A percentile compares a stretch with the other conserved stretches of the same genome.
These are phyloP conservation scores for Grosmannia serpens DNA, from an alignment of 2,329 filamentous ascomycete genomes.

Conservation along the genomic window DNA sequence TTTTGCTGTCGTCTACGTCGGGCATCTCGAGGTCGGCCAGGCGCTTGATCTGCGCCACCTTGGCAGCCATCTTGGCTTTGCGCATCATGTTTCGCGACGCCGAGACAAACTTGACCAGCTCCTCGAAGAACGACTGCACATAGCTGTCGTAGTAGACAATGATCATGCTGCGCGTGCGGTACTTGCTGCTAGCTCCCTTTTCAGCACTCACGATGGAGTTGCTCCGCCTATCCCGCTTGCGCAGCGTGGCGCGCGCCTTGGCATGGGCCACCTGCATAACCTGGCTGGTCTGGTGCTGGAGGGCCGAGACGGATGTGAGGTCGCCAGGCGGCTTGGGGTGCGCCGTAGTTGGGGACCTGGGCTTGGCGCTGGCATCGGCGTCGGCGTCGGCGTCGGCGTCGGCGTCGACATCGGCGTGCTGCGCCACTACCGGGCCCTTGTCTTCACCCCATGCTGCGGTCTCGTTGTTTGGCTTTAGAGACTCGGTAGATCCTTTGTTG, in stretches of 20 bases:
- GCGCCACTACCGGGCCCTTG: background rate
- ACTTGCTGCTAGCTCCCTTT: conserved; percentile 39
- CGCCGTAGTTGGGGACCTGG: background rate
- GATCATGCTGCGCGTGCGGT: conserved; percentile 62
- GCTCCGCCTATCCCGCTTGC: conserved; percentile 35
- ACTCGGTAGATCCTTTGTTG: conserved; percentile 17
- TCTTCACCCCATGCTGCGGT: conserved; percentile 4
- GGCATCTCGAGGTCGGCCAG: conserved; percentile 48
- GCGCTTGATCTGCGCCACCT: conserved; percentile 54
- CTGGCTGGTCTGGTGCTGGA: conserved; percentile 5
- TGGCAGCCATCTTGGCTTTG: conserved; percentile 76
- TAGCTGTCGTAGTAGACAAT: conserved; percentile 89
- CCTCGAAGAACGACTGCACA: conserved; percentile 72
- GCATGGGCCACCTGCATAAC: conserved; percentile 24
- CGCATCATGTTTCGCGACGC: conserved; percentile 72
- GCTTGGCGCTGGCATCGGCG: background rate
- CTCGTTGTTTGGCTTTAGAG: conserved; percentile 15
- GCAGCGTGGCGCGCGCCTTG: conserved; percentile 34
- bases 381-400: background rate
- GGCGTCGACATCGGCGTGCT: background rate
- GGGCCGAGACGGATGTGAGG: conserved; percentile 5
- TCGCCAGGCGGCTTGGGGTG: conserved; percentile 10
- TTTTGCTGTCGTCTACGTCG: conserved; percentile 28
- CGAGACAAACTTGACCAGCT: conserved; percentile 71
- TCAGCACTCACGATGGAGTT: conserved; percentile 41